These are phyloP conservation scores for Dysphania ambrosioides DNA, from an alignment of 148 eudicot genomes.

Conservation along the genomic window DNA sequence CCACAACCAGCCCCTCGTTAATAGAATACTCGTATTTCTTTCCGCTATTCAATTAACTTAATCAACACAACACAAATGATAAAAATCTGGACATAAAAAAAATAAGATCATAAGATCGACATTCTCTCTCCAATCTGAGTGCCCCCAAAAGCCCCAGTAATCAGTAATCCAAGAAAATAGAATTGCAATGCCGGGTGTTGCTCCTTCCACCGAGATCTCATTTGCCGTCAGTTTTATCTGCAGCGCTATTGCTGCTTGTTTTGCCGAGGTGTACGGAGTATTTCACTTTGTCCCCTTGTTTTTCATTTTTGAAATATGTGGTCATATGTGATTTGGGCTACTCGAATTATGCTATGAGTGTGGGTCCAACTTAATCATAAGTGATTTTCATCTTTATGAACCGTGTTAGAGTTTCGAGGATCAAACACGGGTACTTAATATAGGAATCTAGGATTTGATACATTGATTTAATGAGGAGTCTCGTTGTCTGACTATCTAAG, in stretches of 20 bases:
- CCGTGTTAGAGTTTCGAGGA: not conserved
- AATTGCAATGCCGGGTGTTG: constrained; percentile 61
- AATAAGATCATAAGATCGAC: too few species aligned
- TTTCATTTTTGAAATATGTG: too few species aligned
- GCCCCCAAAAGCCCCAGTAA: not conserved
- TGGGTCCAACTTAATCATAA: not conserved
- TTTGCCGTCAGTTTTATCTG: constrained; percentile 53
- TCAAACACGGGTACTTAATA: not conserved
- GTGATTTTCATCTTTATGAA: not conserved
- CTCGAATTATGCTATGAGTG: not conserved
- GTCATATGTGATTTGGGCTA: not conserved
- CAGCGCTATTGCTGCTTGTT: constrained; percentile 73
- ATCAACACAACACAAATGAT: too few species aligned
- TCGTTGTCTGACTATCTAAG: too few species aligned
- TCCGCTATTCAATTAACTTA: not conserved
- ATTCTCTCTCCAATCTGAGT: not conserved
- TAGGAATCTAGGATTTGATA: not conserved
- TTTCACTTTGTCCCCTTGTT: too few species aligned
- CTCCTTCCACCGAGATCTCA: constrained; percentile 50
- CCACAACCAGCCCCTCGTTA: not conserved
- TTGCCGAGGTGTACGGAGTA: constrained; percentile 48
- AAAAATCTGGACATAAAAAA: too few species aligned
- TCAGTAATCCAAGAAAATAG: not conserved
- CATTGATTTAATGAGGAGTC: too few species aligned
- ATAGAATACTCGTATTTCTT: not conserved